Percentiles rank a stretch among this genome's conserved stretches.
phyloP scores from a whole-genome alignment of 345 rosid genomes.

The Moricandia moricandioides region DNA sequence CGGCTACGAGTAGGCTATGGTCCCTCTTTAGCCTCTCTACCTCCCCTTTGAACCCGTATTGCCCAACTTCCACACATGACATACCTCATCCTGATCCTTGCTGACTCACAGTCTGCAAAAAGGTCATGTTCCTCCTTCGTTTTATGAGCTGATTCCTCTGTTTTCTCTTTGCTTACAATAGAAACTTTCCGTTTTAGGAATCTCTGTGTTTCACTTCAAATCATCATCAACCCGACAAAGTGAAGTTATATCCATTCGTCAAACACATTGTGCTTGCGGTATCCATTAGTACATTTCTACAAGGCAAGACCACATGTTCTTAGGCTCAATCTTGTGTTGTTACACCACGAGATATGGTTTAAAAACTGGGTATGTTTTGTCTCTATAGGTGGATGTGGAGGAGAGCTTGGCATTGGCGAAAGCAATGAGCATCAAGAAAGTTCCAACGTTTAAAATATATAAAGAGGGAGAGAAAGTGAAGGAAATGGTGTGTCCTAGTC shows the following conservation, averaged over 20 bases:
- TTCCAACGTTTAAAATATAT: constrained; percentile 77
- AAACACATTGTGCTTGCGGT: constrained; percentile 39
- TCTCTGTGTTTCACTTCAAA: constrained; percentile 39
- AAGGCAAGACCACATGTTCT: constrained; percentile 35
- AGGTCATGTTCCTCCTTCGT: constrained; percentile 61
- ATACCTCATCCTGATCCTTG: constrained; percentile 44
- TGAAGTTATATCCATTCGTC: constrained; percentile 31
- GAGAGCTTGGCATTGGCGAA: constrained; percentile 57
- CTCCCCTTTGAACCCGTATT: constrained; percentile 61
- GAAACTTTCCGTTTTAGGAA: constrained; percentile 34
- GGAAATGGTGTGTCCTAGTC: constrained; percentile 78
- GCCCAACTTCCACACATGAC: constrained; percentile 65
- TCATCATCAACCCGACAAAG: constrained; percentile 34
- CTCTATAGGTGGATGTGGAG: constrained; percentile 62
- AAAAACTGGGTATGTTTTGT: neutral
- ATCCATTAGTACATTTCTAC: constrained; percentile 36
- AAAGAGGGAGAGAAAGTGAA: constrained; percentile 64
- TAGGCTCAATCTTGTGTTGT: constrained; percentile 3
- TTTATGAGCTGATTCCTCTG: constrained; percentile 12
- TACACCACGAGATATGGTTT: neutral
- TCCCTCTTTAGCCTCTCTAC: constrained; percentile 63
- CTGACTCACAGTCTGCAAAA: constrained; percentile 33
- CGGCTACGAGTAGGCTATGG: constrained; percentile 49
- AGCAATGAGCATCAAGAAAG: constrained; percentile 63
- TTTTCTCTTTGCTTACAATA: neutral